Evolutionary conservation across 2,329 filamentous ascomycete species (phyloP), one percentile per base, ranked within the genome.

Genomic region (Claviceps quebecensis): DNA sequence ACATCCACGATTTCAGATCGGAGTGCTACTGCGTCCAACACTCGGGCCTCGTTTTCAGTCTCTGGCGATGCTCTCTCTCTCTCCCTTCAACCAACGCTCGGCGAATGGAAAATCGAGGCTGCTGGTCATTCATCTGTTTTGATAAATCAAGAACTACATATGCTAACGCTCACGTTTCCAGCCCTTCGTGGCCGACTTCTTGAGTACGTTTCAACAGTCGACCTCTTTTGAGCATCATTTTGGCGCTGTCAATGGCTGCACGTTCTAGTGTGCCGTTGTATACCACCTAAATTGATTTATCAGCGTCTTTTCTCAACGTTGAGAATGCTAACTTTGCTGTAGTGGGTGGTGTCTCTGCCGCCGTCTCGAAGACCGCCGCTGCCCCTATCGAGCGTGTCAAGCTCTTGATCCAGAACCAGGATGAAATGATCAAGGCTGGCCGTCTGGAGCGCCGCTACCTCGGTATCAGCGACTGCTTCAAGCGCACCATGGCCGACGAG

Each of bases 401-500:
- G 90, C 93, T 98, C 71, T 87, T 98, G 70, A 94, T 98, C 80
- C 93, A 98, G 83, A 98, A 98, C 81, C 93, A 98, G 93, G 93
- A 98, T 93, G 93, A 98, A 83, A 98, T 98, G 93, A 78, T 98
- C 68, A 95, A 95, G 84, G 75, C 84, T 70, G 93, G 93, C 72
- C 93, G 93, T 88, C 91, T 98, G 61, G 88, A 94, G 82, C 85
- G 84, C 76, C 94, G 91, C 77, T 98, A 96, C 83, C 75, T 77
- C 67, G 93, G 93, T 73, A 97, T 98, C 71, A 68, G 59, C 56
- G 93, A 98, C 73, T 97, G 93, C 82, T 98, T 98, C 86, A 78
- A 77, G 67, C 87, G 93, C 72, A 97, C 93, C 70, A 81, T 80
- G 60, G 83, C 83, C 67, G 79, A 86, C 61, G 93, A 98, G 82